Percentiles rank a stretch among this genome's conserved stretches.
These are phyloP conservation scores for Phytopythium delawarense DNA, from an alignment of 352 stramenopile species.

Conservation along the genomic window DNA sequence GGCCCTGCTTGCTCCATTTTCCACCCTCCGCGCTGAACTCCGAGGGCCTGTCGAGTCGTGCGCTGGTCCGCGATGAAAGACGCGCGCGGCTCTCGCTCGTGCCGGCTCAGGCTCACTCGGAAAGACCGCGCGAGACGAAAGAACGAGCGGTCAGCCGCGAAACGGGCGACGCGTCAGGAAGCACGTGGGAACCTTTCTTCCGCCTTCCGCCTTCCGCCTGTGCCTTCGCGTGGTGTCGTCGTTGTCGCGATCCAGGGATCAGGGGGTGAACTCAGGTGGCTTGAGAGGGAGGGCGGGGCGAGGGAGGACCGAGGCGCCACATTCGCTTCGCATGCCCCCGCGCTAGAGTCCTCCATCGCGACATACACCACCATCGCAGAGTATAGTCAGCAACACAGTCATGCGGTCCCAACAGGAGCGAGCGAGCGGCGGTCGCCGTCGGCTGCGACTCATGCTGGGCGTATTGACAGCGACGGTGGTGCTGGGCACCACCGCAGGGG, in stretches of 20 bases:
- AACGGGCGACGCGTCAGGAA: not conserved
- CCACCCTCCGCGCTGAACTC: not conserved
- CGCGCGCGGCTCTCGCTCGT: not conserved
- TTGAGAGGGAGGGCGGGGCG: not conserved
- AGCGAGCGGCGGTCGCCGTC: not conserved
- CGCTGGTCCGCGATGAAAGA: not conserved
- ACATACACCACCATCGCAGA: not conserved
- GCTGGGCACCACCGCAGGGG: slow-evolving; percentile 5
- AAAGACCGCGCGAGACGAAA: not conserved
- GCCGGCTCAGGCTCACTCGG: not conserved
- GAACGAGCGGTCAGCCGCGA: not conserved
- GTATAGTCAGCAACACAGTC: not conserved
- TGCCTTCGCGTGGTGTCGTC: not conserved
- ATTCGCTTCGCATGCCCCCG: not conserved
- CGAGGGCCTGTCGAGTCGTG: not conserved
- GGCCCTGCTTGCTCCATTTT: not conserved
- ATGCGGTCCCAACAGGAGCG: not conserved
- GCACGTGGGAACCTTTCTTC: not conserved
- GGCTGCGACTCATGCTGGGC: not conserved
- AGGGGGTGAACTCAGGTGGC: not conserved
- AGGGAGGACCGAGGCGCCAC: not conserved
- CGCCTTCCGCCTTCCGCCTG: not conserved
- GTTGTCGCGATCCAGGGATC: not conserved
- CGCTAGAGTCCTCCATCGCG: not conserved
- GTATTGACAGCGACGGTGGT: not conserved